Conservation (phyloP, 805 yeast species). For the Saturnispora quitensis region DNA sequence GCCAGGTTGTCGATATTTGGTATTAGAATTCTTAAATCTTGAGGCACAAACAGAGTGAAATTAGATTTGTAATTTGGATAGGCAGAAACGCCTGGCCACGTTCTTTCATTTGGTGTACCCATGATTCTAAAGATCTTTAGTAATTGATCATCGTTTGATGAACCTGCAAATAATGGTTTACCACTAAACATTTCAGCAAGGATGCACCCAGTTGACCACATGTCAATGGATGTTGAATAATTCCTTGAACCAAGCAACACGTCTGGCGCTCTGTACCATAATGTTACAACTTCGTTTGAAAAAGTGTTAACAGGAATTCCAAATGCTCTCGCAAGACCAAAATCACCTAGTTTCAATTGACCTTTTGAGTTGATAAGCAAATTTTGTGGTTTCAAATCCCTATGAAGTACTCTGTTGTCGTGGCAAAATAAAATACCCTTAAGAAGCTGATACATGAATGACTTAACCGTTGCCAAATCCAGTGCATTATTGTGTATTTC, state of each 20-base stretch:
- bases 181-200: constrained; percentile 99
- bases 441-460: constrained; percentile 89
- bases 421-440: constrained; percentile 85
- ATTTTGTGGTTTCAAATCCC: constrained; percentile 93
- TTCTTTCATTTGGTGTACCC: constrained; percentile 94
- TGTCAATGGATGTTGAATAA: constrained; percentile 92
- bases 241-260: constrained; percentile 91
- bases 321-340: constrained; percentile 94
- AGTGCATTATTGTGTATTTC: constrained; percentile 9
- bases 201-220: constrained; percentile 98
- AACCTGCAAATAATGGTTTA: constrained; percentile 91
- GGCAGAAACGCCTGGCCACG: constrained; percentile 95
- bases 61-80: constrained; percentile 80
- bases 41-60: constrained; percentile 81
- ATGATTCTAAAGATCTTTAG: constrained; percentile 82
- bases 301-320: constrained; percentile 97
- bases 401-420: constrained; percentile 73
- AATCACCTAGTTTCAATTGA: constrained; percentile 88
- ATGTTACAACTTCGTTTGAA: constrained; percentile 93
- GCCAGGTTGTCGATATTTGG: constrained; percentile 67
- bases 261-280: constrained; percentile 98
- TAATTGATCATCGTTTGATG: constrained; percentile 92
- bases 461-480: constrained; percentile 71
- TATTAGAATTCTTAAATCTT: constrained; percentile 63
- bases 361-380: constrained; percentile 83